A percentile compares a stretch with the other conserved stretches of the same genome.
These are phyloP conservation scores for Mikania micrantha DNA, from an alignment of 129 eudicot genomes.

Conservation along the genomic window DNA sequence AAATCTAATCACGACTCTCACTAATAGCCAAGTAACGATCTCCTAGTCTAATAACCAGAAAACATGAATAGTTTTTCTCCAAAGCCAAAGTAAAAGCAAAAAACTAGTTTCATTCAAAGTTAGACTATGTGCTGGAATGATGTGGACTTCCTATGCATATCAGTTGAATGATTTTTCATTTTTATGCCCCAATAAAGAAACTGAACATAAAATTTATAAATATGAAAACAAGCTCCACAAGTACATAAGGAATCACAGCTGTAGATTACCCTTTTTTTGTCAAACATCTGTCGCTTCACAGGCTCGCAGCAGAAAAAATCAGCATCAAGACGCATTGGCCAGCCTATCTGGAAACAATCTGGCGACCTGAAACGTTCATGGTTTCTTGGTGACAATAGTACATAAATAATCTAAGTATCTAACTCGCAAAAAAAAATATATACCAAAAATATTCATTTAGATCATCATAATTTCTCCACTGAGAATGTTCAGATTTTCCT, in stretches of 20 bases:
- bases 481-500: conserved; percentile 78
- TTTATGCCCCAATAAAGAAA: no score
- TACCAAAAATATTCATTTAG: conserved; percentile 88
- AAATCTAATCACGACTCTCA: no score
- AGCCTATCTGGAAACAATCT: conserved; percentile 88
- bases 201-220: no score
- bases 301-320: conserved; percentile 64
- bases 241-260: neutral
- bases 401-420: neutral
- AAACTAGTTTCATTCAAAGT: no score
- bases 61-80: no score
- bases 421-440: neutral
- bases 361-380: conserved; percentile 56
- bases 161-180: no score
- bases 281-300: conserved; percentile 22
- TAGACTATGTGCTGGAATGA: no score
- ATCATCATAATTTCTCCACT: conserved; percentile 93
- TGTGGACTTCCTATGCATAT: no score
- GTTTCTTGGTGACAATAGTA: neutral
- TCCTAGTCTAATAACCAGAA: no score
- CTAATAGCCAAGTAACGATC: no score
- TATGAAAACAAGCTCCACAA: neutral
- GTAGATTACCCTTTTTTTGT: conserved; percentile 50
- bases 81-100: no score
- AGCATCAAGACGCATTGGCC: conserved; percentile 99